Evolutionary conservation across 805 yeast genomes (phyloP), one percentile per base, ranked within the genome.

Genomic region (Schizosaccharomyces pombe): DNA sequence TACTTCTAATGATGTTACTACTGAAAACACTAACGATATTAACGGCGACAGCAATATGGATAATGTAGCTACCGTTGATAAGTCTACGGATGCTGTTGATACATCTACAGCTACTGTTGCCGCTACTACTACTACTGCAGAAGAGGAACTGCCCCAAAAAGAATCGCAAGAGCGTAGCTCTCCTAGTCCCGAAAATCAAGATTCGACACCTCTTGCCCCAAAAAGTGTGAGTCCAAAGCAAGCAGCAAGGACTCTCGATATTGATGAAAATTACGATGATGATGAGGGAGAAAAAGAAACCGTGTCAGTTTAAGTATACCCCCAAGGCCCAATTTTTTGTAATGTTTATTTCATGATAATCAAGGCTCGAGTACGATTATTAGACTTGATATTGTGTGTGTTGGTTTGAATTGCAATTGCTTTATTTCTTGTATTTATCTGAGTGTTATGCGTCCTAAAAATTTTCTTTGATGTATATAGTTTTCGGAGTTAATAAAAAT

Each of bases 201-300:
- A 47, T n/a, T 11, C 30, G 24, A 3, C 12, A 3, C 37, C 31
- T 16, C 9, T 9, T 9, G 19, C 3, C 11, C 3, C 14, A 16
- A 34, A 9, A 26, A 26, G 47, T 22, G 55, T 24, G 43, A 29
- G 39, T 28, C 55, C 53, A 22, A 32, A 52, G 24, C 26, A 58
- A 4, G 65, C 63, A 16, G 64, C 62, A 39, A 63, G 75, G 55
- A 63, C 67, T 55, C 67, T 71, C 24, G 73, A 69, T 54, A 74
- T 70, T 56, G 75, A 71, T 56, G 71, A 69, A 53, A 67, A 71
- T 57, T 71, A 71, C 59, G 76, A 73, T 58, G 73, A 64, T 55
- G 64, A 56, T 9, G 64, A 62, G 2, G 51, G 30, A n/a, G 52
- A 49, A 11, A 32, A n/a, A 11, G 54, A 24, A 19, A 34, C 22